phyloP scores from a whole-genome alignment of 768 basidiomycete genomes.

The Boletus sp. region DNA sequence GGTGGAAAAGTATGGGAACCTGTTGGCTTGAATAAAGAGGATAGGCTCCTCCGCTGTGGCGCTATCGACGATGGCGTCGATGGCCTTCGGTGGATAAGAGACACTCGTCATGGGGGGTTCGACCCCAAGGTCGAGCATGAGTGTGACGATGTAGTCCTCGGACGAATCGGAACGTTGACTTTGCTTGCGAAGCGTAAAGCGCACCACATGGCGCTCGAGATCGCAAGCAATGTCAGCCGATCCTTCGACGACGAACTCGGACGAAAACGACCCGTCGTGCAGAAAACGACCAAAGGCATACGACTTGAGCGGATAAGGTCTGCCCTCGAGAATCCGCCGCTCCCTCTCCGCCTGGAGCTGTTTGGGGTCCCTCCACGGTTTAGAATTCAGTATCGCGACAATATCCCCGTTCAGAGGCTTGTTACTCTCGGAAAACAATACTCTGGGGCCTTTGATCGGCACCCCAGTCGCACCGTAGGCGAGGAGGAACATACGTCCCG shows the following conservation, averaged over 20 bases:
- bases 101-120: constrained; percentile 6
- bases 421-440: constrained; percentile 23
- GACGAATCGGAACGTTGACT: constrained; percentile 8
- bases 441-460: constrained; percentile 22
- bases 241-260: constrained; percentile 29
- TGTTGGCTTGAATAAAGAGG: constrained; percentile 33
- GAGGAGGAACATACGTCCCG: constrained; percentile 26
- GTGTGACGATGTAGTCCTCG: not conserved
- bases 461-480: constrained; percentile 28
- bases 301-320: constrained; percentile 20
- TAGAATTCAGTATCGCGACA: constrained; percentile 24
- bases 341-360: constrained; percentile 25
- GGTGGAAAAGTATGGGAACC: constrained; percentile 31
- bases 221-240: constrained; percentile 36
- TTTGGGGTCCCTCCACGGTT: constrained; percentile 32
- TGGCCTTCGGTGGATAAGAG: constrained; percentile 18
- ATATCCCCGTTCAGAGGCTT: constrained; percentile 21
- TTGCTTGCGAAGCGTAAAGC: constrained; percentile 32
- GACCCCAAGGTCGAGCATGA: not conserved
- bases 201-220: constrained; percentile 30
- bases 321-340: constrained; percentile 20
- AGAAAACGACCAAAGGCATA: constrained; percentile 39
- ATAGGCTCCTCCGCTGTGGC: constrained; percentile 5
- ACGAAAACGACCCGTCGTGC: constrained; percentile 33
- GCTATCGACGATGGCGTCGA: constrained; percentile 24